Evolutionary conservation across 805 yeast genomes (phyloP).

Genomic region (Wickerhamomyces strasburgensis): DNA sequence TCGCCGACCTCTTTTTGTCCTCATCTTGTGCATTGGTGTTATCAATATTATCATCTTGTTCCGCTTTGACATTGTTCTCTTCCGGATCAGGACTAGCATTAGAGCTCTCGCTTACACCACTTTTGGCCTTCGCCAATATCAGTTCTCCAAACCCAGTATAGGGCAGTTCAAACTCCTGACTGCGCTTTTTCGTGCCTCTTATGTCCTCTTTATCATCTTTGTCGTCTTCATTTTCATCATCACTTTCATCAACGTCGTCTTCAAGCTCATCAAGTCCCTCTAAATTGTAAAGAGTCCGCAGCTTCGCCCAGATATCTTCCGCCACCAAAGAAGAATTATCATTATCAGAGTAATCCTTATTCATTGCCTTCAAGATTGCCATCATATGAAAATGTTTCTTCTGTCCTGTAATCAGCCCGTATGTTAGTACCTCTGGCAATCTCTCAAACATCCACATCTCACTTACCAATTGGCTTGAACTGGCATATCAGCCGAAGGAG

Average conservation of each 20-base stretch:
- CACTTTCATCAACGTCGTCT: slow-evolving; percentile 23
- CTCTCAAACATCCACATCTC: not conserved
- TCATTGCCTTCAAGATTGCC: slow-evolving; percentile 20
- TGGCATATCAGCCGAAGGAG: slow-evolving; percentile 59
- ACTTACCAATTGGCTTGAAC: slow-evolving; percentile 61
- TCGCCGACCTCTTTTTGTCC: slow-evolving; percentile 2
- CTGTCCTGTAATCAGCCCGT: slow-evolving; percentile 9
- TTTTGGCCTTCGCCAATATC: slow-evolving; percentile 33
- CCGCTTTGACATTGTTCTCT: slow-evolving; percentile 2
- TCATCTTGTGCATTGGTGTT: too few species aligned
- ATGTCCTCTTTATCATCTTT: too few species aligned
- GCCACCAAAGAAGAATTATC: slow-evolving; percentile 33
- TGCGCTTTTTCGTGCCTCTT: slow-evolving; percentile 6
- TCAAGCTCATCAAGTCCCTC: slow-evolving; percentile 54
- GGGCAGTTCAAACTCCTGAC: slow-evolving; percentile 10
- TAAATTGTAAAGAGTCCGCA: slow-evolving; percentile 50
- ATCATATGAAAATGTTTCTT: slow-evolving; percentile 34
- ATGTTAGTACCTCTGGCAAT: too few species aligned
- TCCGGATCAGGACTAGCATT: slow-evolving; percentile 8
- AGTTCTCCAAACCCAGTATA: slow-evolving; percentile 21
- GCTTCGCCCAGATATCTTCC: slow-evolving; percentile 52
- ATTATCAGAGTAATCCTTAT: slow-evolving; percentile 19
- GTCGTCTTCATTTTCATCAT: slow-evolving; percentile 6
- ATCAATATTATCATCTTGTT: slow-evolving; percentile 3
- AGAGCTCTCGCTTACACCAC: slow-evolving; percentile 2